Evolutionary conservation across 768 basidiomycete genomes (phyloP).

Genomic region (Suillus americanus): DNA sequence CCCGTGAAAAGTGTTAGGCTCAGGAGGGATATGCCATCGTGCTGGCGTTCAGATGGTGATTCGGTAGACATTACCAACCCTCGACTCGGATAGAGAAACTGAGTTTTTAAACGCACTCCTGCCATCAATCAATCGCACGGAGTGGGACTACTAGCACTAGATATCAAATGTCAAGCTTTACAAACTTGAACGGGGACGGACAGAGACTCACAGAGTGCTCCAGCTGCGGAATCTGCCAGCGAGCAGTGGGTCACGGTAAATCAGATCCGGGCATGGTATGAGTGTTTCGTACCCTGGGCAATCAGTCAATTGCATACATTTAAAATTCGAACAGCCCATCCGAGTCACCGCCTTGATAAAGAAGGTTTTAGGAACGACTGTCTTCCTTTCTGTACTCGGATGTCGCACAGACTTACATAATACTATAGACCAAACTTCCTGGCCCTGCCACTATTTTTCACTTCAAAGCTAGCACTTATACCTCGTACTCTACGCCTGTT

Average conservation of each 20-base stretch:
- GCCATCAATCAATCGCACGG: not conserved
- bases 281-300: not conserved
- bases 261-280: too few relatives aligned
- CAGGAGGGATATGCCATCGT: slow-evolving; percentile 1
- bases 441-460: not conserved
- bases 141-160: not conserved
- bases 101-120: not conserved
- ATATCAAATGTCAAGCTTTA: not conserved
- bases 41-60: not conserved
- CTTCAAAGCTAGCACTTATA: not conserved
- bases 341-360: not conserved
- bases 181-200: not conserved
- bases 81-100: not conserved
- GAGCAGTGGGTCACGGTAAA: too few relatives aligned
- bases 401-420: not conserved
- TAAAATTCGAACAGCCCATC: not conserved
- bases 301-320: not conserved
- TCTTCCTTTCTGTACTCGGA: too few relatives aligned
- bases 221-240: not conserved
- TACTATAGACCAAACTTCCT: not conserved
- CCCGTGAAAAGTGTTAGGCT: not conserved
- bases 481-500: not conserved
- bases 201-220: not conserved
- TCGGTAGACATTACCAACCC: not conserved
- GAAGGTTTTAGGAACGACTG: too few relatives aligned